phyloP scores from a whole-genome alignment of 768 basidiomycete genomes.

The Cantharellus anzutake region DNA sequence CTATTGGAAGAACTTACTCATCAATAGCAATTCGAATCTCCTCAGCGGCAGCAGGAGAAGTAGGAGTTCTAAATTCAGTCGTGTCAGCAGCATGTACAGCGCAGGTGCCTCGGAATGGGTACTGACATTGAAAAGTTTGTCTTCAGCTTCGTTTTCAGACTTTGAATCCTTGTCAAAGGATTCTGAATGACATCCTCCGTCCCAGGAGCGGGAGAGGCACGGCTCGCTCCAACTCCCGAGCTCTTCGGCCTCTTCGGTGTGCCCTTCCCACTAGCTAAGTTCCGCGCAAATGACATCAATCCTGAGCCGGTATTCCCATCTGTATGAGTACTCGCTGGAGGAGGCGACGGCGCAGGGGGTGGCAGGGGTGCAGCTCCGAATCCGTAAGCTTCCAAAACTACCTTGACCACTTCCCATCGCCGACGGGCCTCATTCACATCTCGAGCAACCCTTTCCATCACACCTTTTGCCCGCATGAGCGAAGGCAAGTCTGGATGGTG shows the following conservation, averaged over 20 bases:
- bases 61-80: background rate
- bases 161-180: background rate
- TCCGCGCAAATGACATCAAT: background rate
- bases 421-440: slow-evolving; percentile 64
- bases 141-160: background rate
- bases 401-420: slow-evolving; percentile 60
- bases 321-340: background rate
- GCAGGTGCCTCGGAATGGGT: background rate
- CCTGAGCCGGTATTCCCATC: background rate
- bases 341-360: background rate
- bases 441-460: slow-evolving; percentile 53
- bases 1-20: background rate
- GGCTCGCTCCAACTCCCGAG: background rate
- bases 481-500: slow-evolving; percentile 43
- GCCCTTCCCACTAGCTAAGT: background rate
- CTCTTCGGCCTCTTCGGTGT: background rate
- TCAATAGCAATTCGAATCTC: background rate
- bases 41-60: background rate
- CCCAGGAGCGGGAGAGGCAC: background rate
- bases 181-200: background rate
- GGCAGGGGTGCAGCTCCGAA: background rate
- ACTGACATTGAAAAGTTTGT: background rate
- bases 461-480: slow-evolving; percentile 31
- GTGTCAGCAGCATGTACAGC: too few species aligned
- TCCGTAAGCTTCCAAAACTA: slow-evolving; percentile 27